Conservation (phyloP, 139 green algal genomes). For the Protoeuglena noctilucae region DNA sequence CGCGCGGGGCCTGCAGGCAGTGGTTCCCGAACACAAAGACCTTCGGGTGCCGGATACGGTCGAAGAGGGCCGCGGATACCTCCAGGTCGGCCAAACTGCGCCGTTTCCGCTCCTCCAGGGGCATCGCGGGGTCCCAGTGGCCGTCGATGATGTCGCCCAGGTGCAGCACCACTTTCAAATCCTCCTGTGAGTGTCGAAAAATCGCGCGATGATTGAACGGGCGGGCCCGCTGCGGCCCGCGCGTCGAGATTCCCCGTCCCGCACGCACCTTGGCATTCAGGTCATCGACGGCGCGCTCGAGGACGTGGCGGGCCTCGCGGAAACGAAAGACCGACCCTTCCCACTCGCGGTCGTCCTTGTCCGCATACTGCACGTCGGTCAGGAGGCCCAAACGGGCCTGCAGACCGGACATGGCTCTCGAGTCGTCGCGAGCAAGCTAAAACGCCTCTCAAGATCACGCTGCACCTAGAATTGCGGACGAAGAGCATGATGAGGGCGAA, state of each 20-base stretch:
- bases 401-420: not conserved
- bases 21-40: slow-evolving; percentile 46
- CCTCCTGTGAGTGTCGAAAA: not conserved
- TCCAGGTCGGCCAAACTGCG: slow-evolving; percentile 8
- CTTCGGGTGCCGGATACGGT: not conserved
- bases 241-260: not conserved
- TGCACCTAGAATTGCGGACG: too few relatives aligned
- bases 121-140: slow-evolving; percentile 13
- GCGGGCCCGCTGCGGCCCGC: too few relatives aligned
- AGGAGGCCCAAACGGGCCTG: not conserved
- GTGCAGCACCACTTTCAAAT: slow-evolving; percentile 24
- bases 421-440: too few relatives aligned
- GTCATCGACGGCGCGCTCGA: not conserved
- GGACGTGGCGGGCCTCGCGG: not conserved
- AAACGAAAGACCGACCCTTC: not conserved
- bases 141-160: slow-evolving; percentile 57
- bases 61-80: not conserved
- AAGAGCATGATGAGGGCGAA: too few relatives aligned
- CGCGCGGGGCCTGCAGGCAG: slow-evolving; percentile 27
- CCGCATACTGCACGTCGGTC: not conserved
- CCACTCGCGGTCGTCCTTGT: not conserved
- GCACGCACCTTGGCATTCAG: not conserved
- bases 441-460: too few relatives aligned
- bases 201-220: not conserved
- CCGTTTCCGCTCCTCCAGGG: slow-evolving; percentile 2